Conservation (phyloP, 1,284 basidiomycete species). For the Porogramme epimiltina region DNA sequence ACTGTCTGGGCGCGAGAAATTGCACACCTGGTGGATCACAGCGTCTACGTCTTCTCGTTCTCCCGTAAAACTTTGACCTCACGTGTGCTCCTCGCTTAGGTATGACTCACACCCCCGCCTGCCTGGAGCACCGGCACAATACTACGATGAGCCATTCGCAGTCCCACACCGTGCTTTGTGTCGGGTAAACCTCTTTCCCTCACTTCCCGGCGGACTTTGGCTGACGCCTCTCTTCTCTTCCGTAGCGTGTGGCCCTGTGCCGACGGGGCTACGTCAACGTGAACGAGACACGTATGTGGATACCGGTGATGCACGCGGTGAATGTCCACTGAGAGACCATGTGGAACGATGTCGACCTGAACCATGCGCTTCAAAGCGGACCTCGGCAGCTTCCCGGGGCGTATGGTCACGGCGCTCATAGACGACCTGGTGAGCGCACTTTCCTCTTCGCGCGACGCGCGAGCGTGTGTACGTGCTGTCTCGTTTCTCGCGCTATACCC, state of each 20-base stretch:
- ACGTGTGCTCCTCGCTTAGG: constrained; percentile 31
- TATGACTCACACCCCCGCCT: constrained; percentile 74
- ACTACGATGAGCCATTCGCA: constrained; percentile 47
- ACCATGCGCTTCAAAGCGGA: constrained; percentile 68
- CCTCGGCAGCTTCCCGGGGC: constrained; percentile 60
- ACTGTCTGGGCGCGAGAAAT: constrained; percentile 75
- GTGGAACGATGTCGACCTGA: constrained; percentile 81
- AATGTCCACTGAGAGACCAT: constrained; percentile 71
- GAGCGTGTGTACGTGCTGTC: background rate
- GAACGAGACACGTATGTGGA: constrained; percentile 64
- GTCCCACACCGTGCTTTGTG: constrained; percentile 73
- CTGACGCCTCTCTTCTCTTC: no score
- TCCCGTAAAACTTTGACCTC: background rate
- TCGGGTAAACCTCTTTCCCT: constrained; percentile 49
- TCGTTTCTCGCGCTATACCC: background rate
- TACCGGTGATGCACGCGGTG: constrained; percentile 60
- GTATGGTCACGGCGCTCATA: constrained; percentile 65
- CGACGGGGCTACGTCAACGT: constrained; percentile 42
- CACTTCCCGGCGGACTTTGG: no score
- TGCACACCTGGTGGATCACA: no score
- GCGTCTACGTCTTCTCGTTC: constrained; percentile 6
- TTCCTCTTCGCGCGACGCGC: background rate
- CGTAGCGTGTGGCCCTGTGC: constrained; percentile 62
- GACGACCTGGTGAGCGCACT: constrained; percentile 49
- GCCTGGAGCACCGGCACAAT: constrained; percentile 64